phyloP scores from a whole-genome alignment of 305 asterid species.

The Lippia alba region DNA sequence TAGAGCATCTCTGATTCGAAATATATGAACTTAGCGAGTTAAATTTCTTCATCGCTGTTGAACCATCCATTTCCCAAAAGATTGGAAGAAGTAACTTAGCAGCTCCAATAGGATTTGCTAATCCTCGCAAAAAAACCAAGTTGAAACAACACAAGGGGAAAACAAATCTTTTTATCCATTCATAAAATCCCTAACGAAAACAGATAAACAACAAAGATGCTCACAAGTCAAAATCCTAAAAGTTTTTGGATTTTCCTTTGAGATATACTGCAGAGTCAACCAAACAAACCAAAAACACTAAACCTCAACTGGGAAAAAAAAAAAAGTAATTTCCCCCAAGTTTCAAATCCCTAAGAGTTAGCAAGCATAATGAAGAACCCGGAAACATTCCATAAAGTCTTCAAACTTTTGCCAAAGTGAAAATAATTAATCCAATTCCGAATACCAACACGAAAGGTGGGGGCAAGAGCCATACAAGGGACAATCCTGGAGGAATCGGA shows the following conservation, averaged over 20 bases:
- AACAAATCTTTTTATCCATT: neutral
- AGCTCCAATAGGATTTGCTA: conserved; percentile 14
- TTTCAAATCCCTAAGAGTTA: conserved; percentile 1
- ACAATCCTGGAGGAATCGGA: conserved; percentile 56
- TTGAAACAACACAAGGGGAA: neutral
- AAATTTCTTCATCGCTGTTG: conserved; percentile 13
- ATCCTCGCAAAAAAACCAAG: conserved; percentile 13
- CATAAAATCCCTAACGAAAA: neutral
- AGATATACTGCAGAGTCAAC: conserved; percentile 32
- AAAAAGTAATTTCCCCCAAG: neutral
- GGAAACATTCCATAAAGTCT: conserved; percentile 16
- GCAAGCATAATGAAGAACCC: conserved; percentile 4
- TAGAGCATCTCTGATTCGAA: conserved; percentile 10
- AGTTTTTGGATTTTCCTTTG: neutral
- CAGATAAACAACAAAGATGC: conserved; percentile 17
- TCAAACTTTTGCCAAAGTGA: conserved; percentile 7
- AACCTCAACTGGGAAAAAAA: neutral
- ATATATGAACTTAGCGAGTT: conserved; percentile 11
- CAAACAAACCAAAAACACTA: conserved; percentile 10
- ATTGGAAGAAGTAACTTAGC: conserved; percentile 29
- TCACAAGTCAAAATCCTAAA: conserved; percentile 21
- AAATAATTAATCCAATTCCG: conserved; percentile 10
- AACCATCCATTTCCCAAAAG: conserved; percentile 19
- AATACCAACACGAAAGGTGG: neutral
- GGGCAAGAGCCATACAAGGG: conserved; percentile 53